phyloP scores from a whole-genome alignment of 2,329 filamentous ascomycete species.

The Clonostachys solani region DNA sequence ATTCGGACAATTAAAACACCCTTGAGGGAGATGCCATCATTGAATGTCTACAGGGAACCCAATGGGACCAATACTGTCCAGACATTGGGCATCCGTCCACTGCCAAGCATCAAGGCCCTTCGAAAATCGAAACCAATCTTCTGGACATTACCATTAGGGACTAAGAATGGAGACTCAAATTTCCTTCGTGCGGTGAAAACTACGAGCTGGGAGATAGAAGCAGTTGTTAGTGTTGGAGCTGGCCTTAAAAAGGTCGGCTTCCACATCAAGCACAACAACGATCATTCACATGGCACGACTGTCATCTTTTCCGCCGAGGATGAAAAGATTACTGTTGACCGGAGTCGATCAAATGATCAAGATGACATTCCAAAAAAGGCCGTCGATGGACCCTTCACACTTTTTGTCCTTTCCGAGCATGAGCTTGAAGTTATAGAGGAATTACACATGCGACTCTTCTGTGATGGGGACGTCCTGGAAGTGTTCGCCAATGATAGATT shows the following conservation, averaged over 20 bases:
- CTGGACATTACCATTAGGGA: constrained; percentile 6
- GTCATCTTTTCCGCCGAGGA: constrained; percentile 27
- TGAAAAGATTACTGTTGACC: constrained; percentile 34
- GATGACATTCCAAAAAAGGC: constrained; percentile 24
- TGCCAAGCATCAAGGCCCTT: constrained; percentile 12
- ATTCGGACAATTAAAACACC: constrained; percentile 24
- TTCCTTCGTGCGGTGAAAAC: not conserved
- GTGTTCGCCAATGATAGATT: constrained; percentile 18
- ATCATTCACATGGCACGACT: constrained; percentile 22
- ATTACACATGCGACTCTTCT: constrained; percentile 12
- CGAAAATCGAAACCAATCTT: constrained; percentile 6
- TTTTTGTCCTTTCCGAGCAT: constrained; percentile 23
- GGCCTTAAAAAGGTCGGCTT: constrained; percentile 8
- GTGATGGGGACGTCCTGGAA: constrained; percentile 15
- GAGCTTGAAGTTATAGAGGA: constrained; percentile 10
- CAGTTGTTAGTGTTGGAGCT: constrained; percentile 9
- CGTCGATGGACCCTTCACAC: constrained; percentile 36
- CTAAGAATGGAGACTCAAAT: not conserved
- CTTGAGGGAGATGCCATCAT: constrained; percentile 32
- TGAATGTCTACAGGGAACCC: constrained; percentile 17
- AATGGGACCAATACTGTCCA: constrained; percentile 24
- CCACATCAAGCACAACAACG: constrained; percentile 15
- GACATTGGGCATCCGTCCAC: constrained; percentile 33
- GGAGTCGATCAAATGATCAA: constrained; percentile 21
- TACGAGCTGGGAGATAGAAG: constrained; percentile 15